phyloP scores from a whole-genome alignment of 2,329 filamentous ascomycete species.

The Pseudocercospora fijiensis region DNA sequence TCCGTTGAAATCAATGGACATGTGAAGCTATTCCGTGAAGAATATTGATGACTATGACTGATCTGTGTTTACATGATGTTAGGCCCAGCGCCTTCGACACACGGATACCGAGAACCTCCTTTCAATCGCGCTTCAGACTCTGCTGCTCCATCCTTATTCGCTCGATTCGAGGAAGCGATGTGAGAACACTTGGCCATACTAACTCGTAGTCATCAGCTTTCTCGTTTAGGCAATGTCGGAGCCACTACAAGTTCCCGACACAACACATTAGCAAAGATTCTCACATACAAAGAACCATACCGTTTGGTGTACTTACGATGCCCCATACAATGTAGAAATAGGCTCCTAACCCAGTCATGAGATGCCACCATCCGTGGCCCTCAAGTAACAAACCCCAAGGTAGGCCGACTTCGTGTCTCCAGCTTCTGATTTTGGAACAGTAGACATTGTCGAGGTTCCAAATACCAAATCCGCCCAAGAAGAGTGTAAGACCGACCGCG shows the following conservation, averaged over 20 bases:
- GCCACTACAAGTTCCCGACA: conserved; percentile 50
- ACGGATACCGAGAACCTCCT: background rate
- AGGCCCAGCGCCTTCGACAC: background rate
- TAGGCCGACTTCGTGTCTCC: conserved; percentile 67
- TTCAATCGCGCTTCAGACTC: conserved; percentile 19
- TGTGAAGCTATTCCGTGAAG: background rate
- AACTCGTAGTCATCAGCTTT: conserved; percentile 70
- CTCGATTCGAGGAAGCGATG: conserved; percentile 56
- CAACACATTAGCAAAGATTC: background rate
- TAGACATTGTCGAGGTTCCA: conserved; percentile 81
- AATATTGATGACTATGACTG: background rate
- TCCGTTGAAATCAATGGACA: background rate
- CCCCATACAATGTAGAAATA: conserved; percentile 83
- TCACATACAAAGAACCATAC: background rate
- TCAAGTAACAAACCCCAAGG: conserved; percentile 78
- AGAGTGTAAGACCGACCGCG: conserved; percentile 64
- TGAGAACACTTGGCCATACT: conserved; percentile 64
- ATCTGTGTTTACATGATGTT: background rate
- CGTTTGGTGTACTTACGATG: conserved; percentile 42
- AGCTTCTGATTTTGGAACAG: conserved; percentile 63
- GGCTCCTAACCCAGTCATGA: conserved; percentile 80
- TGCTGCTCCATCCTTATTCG: conserved; percentile 11
- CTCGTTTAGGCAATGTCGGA: conserved; percentile 72
- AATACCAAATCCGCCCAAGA: conserved; percentile 71
- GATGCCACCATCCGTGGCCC: conserved; percentile 73